Evolutionary conservation across 768 basidiomycete genomes (phyloP), one percentile per base, ranked within the genome.

Genomic region (Cyathus striatus): DNA sequence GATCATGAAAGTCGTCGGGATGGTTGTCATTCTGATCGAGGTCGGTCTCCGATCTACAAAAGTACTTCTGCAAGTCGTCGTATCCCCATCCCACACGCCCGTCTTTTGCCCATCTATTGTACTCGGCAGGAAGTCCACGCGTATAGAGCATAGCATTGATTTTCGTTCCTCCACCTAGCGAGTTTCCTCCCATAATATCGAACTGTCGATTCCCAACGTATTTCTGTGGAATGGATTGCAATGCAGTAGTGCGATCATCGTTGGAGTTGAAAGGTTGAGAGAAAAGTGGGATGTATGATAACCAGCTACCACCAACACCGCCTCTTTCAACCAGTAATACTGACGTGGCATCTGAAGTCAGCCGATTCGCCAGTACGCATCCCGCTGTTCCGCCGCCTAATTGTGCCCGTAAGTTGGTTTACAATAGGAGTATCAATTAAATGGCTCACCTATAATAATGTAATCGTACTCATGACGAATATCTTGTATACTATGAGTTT

Each of bases 291-390:
- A 67, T 61, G 3, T 51, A 45, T 3, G 60, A 54, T 4, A 49
- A 33, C 64, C 63, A 69, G 1, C 52, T 47, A 22, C 65, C 52
- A 7, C 44, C 46, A 6, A 57, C 47, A 10, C 50, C 41, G 1
- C 68, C 66, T 10, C 63, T 56, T 52, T 69, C 69, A 6, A 71
- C 17, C 9, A 71, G 49, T 1, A 69, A 52, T 4, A 69, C 68
- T 1, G 48, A 51, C 14, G 42, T 44, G 1, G 37, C 18, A 0
- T 57, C 50, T 36, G 67, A 56, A 40, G 58, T 60, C 7, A 70
- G 63, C n/a, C 69, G 57, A 23, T 53, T 52, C 3, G 69, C 69
- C 4, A 72, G 49, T 9, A 62, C 64, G 34, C 65, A 68, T 17
- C 69, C 69, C 9, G 66, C 65, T 0, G 68, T 68, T 14, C 68